A percentile compares a stretch with the other conserved stretches of the same genome.
Evolutionary conservation across 2,329 filamentous ascomycete species (phyloP).

Genomic region (Lachnellula cervina): DNA sequence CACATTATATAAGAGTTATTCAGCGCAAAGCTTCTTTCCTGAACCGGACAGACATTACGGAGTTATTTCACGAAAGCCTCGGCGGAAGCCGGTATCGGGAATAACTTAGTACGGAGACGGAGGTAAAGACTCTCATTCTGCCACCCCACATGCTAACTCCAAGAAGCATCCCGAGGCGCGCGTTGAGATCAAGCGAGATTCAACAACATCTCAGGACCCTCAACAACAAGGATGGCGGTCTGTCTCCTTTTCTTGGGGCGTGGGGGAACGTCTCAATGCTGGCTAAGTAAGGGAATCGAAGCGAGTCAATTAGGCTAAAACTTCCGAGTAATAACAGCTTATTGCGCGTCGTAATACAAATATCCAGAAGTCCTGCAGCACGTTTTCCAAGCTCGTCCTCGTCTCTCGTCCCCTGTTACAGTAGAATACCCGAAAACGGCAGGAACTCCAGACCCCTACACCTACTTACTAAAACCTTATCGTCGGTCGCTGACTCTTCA

Average conservation of each 20-base stretch:
- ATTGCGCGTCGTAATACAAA: no score
- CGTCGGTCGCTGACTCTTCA: slow-evolving; percentile 3
- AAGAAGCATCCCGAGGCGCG: neutral
- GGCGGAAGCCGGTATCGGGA: neutral
- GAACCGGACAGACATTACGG: no score
- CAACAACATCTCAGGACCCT: neutral
- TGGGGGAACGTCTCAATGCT: neutral
- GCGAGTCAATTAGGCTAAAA: neutral
- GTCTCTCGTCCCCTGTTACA: no score
- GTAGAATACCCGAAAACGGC: no score
- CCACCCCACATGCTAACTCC: neutral
- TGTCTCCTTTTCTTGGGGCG: no score
- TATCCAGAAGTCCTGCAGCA: no score
- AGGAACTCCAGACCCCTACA: no score
- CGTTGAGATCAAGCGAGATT: neutral
- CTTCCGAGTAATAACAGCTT: no score
- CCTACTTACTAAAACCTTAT: neutral
- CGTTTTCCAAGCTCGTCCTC: no score
- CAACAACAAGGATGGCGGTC: neutral
- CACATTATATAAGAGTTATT: no score
- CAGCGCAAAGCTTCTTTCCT: no score
- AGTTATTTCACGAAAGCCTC: no score
- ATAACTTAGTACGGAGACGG: slow-evolving; percentile 10
- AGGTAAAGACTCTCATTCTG: slow-evolving; percentile 2
- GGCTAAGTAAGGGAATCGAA: neutral